Base-by-base conservation (phyloP, 805 yeast genomes). In the Candida dendrica region DNA sequence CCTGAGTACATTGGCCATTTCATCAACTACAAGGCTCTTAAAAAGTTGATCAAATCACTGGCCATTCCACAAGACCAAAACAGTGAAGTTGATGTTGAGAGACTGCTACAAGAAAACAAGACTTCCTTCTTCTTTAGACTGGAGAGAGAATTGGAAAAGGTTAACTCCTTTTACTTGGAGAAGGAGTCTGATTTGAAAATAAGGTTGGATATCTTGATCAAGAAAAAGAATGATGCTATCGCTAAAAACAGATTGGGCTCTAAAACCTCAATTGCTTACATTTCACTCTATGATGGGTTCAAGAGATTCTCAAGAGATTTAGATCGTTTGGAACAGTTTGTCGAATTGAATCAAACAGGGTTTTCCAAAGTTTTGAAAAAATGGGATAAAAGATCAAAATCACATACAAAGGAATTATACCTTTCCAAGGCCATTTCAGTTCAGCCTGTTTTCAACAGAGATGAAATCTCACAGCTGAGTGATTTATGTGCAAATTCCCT, bases 381-480 rank as follows among this genome's bases (percentile, higher is more conserved):
- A 66, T 93, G 98, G 98, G 98, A 93, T 64, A 93, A 93, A 63
- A 72, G 97, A 47, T 88, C 96, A 18, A 89, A 91, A 56, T 86
- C 96, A 3, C 95, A 87, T 51, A 89, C 96, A 6, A 89, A 90
- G 57, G 98, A 93, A 59, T 71, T 93, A 40, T 93, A 90, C 59
- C 71, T 93, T 38, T 80, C 88, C 26, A 84, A 96, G 0, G 96
- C 96, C 0, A 95, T 93, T 13, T 88, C 87, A 47, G 96, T 93
- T 6, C 98, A 93, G 62, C 98, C 98, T 0, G 95, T 91, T 11
- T 93, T 93, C 65, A 95, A 93, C 56, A 77, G 95, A 47, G 83
- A 84, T 48, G 91, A 86, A 53, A 84, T 91, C 40, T 83, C 93
- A 36, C 81, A 79, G 49, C 70, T 93, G 52, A 84, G 89, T 57